Evolutionary conservation across 768 basidiomycete species (phyloP), one percentile per base, ranked within the genome.

Genomic region (Podaxis carcinomalis): DNA sequence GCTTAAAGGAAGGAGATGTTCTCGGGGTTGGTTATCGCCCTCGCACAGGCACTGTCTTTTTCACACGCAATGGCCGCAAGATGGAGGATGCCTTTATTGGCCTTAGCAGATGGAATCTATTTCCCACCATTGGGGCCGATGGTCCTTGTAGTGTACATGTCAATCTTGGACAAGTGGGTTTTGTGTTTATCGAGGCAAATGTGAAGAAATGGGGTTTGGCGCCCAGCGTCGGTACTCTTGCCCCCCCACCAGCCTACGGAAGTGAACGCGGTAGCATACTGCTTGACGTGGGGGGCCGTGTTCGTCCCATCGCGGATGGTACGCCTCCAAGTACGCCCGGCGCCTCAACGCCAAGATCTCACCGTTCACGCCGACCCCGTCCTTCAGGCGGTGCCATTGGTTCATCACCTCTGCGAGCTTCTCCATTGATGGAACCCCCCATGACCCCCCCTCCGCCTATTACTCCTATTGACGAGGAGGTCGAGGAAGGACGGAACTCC

Each of bases 121-220:
- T 99, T 81, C 97, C 97, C 58, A 95, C 93, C 52, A 87, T 99
- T 57, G 97, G 96, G 50, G 95, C 96, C 16, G 93, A 96, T 69
- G 95, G 96, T 0, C 92, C 96, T 4, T 96, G 94, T 73, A 95
- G 90, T 64, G 88, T 99, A 6, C 97, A 99, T 67, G 92, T 98
- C 69, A 99, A 99, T 72, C 83, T 99, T 13, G 97, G 97, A 6
- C 97, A 98, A 75, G 89, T 93, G 4, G 97, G 97, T 4, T 99
- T 99, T 71, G 97, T 98, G 40, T 98, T 97, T 68, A 98, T 99
- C 68, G 97, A 99, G 76, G 97, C 97, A 36, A 98, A 99, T 70
- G 97, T 99, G 64, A 99, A 99, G 83, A 98, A 98, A 72, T 99
- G 97, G 97, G 97, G 97, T 16, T 75, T 98, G 35, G 97, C 97